A percentile compares a stretch with the other conserved stretches of the same genome.
These are phyloP conservation scores for Neurospora sp. DNA, from an alignment of 2,329 filamentous ascomycete species.

Conservation along the genomic window DNA sequence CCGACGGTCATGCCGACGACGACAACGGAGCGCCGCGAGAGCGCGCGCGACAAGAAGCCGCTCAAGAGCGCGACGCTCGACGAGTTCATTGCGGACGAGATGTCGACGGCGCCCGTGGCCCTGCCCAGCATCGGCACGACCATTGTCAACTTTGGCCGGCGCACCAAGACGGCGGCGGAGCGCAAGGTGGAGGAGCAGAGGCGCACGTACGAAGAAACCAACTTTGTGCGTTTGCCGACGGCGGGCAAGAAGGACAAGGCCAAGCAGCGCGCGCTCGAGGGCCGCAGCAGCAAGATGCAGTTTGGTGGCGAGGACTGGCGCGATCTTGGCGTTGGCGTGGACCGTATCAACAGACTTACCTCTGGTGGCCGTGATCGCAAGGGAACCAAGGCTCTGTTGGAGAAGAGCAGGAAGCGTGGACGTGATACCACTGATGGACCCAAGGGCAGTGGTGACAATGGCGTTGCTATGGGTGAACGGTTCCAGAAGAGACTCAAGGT, in stretches of 20 bases:
- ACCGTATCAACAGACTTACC: constrained; percentile 77
- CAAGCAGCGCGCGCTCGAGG: constrained; percentile 47
- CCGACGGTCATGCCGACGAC: constrained; percentile 72
- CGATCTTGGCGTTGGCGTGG: constrained; percentile 71
- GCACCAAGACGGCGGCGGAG: constrained; percentile 67
- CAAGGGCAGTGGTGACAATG: constrained; percentile 45
- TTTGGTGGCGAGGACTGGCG: constrained; percentile 91
- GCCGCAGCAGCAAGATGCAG: constrained; percentile 48
- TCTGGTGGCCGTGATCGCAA: constrained; percentile 51
- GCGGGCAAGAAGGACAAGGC: constrained; percentile 78
- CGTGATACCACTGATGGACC: constrained; percentile 59
- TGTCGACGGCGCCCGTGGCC: constrained; percentile 70
- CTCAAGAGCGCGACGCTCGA: constrained; percentile 78
- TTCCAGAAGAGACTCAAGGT: constrained; percentile 61
- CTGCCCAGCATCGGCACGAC: constrained; percentile 89
- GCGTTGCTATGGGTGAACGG: constrained; percentile 58
- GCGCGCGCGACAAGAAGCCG: constrained; percentile 44
- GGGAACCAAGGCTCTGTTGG: constrained; percentile 53
- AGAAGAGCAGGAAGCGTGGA: constrained; percentile 78
- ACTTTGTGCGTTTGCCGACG: constrained; percentile 79
- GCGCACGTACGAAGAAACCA: constrained; percentile 79
- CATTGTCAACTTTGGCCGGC: constrained; percentile 68
- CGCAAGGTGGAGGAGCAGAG: constrained; percentile 69
- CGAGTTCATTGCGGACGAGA: constrained; percentile 79
- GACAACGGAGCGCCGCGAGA: constrained; percentile 44